These are phyloP conservation scores for Aspergillus mulundensis DNA, from an alignment of 495 filamentous ascomycete species.

Conservation along the genomic window DNA sequence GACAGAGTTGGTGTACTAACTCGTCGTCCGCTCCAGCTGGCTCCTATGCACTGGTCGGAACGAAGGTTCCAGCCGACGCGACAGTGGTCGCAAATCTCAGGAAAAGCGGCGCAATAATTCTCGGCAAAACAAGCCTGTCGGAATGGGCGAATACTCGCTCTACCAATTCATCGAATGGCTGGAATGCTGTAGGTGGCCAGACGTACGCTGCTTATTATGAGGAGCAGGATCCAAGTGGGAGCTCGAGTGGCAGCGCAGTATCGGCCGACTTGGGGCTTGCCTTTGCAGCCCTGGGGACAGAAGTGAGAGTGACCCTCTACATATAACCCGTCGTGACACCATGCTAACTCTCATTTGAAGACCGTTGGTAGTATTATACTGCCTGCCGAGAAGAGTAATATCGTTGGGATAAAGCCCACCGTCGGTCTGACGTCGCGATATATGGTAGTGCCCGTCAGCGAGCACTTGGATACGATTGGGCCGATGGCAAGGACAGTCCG, in stretches of 20 bases:
- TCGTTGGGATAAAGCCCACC: constrained; percentile 65
- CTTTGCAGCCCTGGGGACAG: constrained; percentile 46
- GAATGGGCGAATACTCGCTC: constrained; percentile 55
- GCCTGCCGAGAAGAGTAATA: constrained; percentile 48
- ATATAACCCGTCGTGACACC: background rate
- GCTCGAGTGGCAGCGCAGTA: constrained; percentile 51
- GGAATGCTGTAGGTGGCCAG: constrained; percentile 52
- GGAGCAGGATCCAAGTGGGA: constrained; percentile 50
- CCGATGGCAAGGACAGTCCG: constrained; percentile 62
- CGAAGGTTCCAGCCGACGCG: constrained; percentile 44
- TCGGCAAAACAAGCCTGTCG: constrained; percentile 52
- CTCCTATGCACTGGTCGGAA: constrained; percentile 52
- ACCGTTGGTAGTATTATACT: constrained; percentile 53
- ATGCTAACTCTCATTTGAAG: constrained; percentile 23
- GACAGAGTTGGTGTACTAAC: constrained; percentile 10
- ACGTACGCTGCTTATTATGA: constrained; percentile 48
- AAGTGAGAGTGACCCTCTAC: constrained; percentile 28
- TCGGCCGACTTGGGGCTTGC: constrained; percentile 47
- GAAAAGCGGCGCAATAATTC: constrained; percentile 47
- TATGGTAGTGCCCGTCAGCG: constrained; percentile 58
- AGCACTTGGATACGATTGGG: constrained; percentile 63
- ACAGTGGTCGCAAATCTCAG: constrained; percentile 45
- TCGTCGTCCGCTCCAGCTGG: constrained; percentile 36
- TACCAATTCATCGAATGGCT: constrained; percentile 47
- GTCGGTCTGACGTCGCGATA: constrained; percentile 62